Evolutionary conservation across 2,329 filamentous ascomycete genomes (phyloP).

Genomic region (Pseudomassariella vexata): DNA sequence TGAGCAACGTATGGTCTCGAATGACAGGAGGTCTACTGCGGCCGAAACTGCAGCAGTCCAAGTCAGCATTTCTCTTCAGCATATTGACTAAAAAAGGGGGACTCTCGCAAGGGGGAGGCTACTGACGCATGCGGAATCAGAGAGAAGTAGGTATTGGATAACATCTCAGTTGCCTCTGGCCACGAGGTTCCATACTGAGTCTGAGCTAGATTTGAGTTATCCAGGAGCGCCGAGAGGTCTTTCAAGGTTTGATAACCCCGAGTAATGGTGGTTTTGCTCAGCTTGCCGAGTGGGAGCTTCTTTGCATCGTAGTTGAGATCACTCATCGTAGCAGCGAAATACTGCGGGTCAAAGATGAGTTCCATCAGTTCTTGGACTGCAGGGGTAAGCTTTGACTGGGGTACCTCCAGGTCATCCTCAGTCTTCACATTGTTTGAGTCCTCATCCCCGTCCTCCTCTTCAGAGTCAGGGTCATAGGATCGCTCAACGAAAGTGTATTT

Average conservation of each 20-base stretch:
- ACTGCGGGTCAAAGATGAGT: constrained; percentile 76
- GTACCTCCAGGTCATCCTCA: constrained; percentile 15
- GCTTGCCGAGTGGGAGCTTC: constrained; percentile 78
- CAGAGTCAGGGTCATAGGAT: constrained; percentile 64
- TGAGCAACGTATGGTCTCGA: constrained; percentile 47
- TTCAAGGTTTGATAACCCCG: constrained; percentile 74
- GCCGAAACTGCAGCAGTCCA: too few relatives aligned
- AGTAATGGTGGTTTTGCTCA: constrained; percentile 72
- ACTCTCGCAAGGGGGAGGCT: too few relatives aligned
- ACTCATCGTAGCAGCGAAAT: constrained; percentile 62
- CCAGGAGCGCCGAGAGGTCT: constrained; percentile 63
- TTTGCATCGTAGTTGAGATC: constrained; percentile 65
- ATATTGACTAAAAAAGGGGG: too few relatives aligned
- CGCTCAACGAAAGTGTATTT: constrained; percentile 79
- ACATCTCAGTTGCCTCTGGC: constrained; percentile 43
- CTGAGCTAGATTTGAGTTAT: constrained; percentile 40
- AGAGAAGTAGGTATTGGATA: constrained; percentile 77
- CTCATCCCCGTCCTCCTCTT: constrained; percentile 22
- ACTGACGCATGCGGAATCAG: constrained; percentile 69
- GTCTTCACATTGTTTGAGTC: constrained; percentile 15
- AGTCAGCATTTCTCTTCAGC: too few relatives aligned
- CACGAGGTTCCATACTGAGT: constrained; percentile 34
- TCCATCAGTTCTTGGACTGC: constrained; percentile 64
- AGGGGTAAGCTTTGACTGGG: constrained; percentile 19
- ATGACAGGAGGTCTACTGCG: constrained; percentile 69